These are phyloP conservation scores for Serendipita vermifera DNA, from an alignment of 768 basidiomycete genomes.

Conservation along the genomic window DNA sequence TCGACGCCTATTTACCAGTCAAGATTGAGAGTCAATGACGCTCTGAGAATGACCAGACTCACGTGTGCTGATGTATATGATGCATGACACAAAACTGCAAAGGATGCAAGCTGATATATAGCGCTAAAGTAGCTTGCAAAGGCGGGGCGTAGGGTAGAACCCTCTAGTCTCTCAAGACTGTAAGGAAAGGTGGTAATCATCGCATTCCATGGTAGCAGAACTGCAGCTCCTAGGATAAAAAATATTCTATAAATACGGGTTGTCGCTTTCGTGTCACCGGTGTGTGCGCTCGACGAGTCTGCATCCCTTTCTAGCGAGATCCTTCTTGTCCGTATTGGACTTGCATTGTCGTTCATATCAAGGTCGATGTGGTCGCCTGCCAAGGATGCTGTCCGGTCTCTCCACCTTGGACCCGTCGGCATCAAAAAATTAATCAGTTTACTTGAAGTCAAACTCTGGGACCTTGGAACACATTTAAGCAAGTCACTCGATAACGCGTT, in stretches of 20 bases:
- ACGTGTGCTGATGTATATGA: conserved; percentile 58
- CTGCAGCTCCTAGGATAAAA: conserved; percentile 64
- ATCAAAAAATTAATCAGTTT: too few species aligned
- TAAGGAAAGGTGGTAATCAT: conserved; percentile 78
- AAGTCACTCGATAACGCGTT: too few species aligned
- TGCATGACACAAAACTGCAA: conserved; percentile 61
- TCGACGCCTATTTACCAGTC: background rate
- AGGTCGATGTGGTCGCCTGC: too few species aligned
- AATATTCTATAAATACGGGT: conserved; percentile 45
- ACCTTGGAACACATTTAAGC: too few species aligned
- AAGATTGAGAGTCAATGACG: background rate
- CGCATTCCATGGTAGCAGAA: conserved; percentile 81
- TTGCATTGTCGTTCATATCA: too few species aligned
- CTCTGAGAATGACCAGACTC: conserved; percentile 19
- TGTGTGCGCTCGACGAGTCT: too few species aligned
- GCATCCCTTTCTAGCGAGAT: too few species aligned
- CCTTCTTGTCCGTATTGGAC: too few species aligned
- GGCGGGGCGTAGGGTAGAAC: conserved; percentile 41
- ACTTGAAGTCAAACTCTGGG: too few species aligned
- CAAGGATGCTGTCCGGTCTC: too few species aligned
- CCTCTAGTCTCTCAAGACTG: conserved; percentile 56
- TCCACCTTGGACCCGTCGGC: too few species aligned
- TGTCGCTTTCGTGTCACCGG: too few species aligned
- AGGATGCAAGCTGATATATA: conserved; percentile 33
- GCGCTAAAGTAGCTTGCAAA: conserved; percentile 58